phyloP scores from a whole-genome alignment of 768 basidiomycete species.

The Mrakia blollopis region DNA sequence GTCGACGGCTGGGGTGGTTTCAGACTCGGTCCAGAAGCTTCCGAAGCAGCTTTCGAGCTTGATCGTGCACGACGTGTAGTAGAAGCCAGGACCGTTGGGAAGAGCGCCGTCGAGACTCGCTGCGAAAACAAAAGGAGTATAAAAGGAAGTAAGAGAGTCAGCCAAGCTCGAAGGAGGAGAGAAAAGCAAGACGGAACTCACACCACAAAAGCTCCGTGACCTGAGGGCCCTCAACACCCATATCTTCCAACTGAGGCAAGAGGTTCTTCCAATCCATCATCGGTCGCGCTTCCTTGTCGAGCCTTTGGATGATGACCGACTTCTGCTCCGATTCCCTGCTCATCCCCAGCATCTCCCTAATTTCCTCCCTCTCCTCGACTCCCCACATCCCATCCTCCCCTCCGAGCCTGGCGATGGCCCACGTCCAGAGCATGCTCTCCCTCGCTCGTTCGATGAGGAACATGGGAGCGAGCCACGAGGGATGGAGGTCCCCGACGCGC shows the following conservation, averaged over 20 bases:
- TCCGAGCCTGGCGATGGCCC: slow-evolving; percentile 39
- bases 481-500: slow-evolving; percentile 25
- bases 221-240: slow-evolving; percentile 41
- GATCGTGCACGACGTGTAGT: slow-evolving; percentile 33
- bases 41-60: slow-evolving; percentile 43
- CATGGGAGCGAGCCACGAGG: slow-evolving; percentile 21
- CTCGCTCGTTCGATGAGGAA: slow-evolving; percentile 28
- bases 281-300: slow-evolving; percentile 39
- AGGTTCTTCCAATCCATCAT: slow-evolving; percentile 38
- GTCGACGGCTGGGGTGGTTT: slow-evolving; percentile 36
- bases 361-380: not conserved
- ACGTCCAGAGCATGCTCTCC: slow-evolving; percentile 40
- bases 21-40: slow-evolving; percentile 38
- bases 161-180: not conserved
- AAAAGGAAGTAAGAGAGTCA: not conserved
- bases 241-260: slow-evolving; percentile 35
- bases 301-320: slow-evolving; percentile 38
- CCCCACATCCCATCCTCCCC: slow-evolving; percentile 22
- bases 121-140: not conserved
- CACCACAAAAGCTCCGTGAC: slow-evolving; percentile 41
- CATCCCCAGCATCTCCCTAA: not conserved
- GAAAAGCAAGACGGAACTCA: slow-evolving; percentile 14
- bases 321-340: slow-evolving; percentile 27
- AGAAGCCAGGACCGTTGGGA: slow-evolving; percentile 5
- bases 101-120: slow-evolving; percentile 29